Conservation (phyloP, 2,329 filamentous ascomycete genomes). For the Verticillium nubilum region DNA sequence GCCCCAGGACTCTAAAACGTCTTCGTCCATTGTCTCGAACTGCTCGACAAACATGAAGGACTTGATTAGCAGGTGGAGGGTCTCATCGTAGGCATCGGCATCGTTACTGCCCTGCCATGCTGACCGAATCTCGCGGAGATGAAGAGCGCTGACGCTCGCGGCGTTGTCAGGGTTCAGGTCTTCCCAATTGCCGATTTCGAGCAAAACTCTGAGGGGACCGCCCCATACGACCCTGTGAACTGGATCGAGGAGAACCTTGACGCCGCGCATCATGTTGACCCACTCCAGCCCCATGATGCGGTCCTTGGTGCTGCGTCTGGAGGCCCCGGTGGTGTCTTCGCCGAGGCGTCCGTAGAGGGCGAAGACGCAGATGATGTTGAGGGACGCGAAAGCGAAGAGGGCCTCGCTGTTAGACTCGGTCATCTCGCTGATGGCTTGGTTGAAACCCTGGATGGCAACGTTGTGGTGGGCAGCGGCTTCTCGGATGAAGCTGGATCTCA, state of each 20-base stretch:
- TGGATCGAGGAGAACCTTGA: constrained; percentile 9
- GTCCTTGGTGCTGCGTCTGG: constrained; percentile 2
- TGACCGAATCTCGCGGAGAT: constrained; percentile 4
- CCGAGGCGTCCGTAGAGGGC: not conserved
- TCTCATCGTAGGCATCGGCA: constrained; percentile 8
- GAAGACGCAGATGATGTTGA: constrained; percentile 12
- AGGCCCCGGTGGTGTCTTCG: not conserved
- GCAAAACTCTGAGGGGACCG: constrained; percentile 3
- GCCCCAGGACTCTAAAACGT: constrained; percentile 4
- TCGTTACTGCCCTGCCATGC: constrained; percentile 6
- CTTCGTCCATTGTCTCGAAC: constrained; percentile 8
- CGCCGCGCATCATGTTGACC: constrained; percentile 15
- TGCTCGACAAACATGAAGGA: constrained; percentile 10
- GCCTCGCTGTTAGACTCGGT: constrained; percentile 7
- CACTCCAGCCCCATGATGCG: constrained; percentile 12
- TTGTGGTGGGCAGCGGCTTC: constrained; percentile 8
- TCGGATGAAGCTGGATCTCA: not conserved
- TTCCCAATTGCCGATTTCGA: constrained; percentile 13
- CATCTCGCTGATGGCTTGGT: not conserved
- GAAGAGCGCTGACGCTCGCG: not conserved
- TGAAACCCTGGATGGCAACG: constrained; percentile 5
- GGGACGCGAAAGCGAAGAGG: constrained; percentile 6
- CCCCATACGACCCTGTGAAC: constrained; percentile 2
- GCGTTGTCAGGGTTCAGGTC: constrained; percentile 6
- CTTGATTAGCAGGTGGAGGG: constrained; percentile 8